These are phyloP conservation scores for Daedaleopsis sinensis DNA, from an alignment of 768 basidiomycete genomes.

Conservation along the genomic window DNA sequence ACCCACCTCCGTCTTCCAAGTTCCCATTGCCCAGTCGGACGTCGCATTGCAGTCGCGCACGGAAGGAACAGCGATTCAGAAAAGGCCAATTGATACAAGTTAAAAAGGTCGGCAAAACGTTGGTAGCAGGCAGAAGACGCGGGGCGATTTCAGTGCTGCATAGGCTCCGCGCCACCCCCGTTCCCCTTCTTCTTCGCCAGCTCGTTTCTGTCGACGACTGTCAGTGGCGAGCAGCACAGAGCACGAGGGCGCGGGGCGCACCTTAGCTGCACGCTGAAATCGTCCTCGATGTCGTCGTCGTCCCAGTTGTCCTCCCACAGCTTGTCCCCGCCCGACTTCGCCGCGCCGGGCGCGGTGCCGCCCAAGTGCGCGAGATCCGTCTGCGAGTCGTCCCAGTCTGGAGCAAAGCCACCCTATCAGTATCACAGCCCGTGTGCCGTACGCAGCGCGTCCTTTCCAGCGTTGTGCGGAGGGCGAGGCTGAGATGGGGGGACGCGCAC, in stretches of 20 bases:
- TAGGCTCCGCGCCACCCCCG: conserved; percentile 27
- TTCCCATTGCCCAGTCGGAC: not conserved
- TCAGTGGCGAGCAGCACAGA: not conserved
- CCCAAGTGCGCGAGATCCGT: conserved; percentile 81
- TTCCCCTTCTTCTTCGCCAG: conserved; percentile 31
- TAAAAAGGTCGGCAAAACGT: not conserved
- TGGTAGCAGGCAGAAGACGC: not conserved
- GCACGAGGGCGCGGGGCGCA: conserved; percentile 41
- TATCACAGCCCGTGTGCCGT: not conserved
- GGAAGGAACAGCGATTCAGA: not conserved
- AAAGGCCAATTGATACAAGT: not conserved
- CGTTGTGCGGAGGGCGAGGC: not conserved
- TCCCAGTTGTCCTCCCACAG: conserved; percentile 99
- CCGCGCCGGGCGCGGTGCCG: conserved; percentile 72
- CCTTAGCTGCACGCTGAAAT: conserved; percentile 95
- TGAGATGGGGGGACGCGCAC: not conserved
- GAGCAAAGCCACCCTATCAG: not conserved
- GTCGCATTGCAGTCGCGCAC: too few species aligned
- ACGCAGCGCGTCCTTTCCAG: not conserved
- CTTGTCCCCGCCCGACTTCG: conserved; percentile 83
- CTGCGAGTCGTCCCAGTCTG: conserved; percentile 88
- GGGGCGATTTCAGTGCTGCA: conserved; percentile 29
- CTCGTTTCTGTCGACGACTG: conserved; percentile 20
- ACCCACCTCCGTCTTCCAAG: not conserved
- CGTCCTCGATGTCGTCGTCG: conserved; percentile 97